Conservation (phyloP, 331 rosid genomes). For the Pyracantha coccinea region DNA sequence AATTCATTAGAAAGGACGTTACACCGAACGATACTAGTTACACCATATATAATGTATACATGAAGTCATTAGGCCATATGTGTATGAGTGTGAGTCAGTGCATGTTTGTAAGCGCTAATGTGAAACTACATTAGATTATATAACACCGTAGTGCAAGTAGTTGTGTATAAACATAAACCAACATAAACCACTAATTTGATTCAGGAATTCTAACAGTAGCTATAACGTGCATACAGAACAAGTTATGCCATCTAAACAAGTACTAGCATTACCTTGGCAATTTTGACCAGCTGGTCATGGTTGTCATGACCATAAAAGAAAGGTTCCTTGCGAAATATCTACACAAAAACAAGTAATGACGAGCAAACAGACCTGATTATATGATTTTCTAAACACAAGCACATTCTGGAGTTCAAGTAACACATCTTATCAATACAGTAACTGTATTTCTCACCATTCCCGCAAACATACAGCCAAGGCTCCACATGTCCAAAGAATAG, state of each 20-base stretch:
- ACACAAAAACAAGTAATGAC: conserved; percentile 17
- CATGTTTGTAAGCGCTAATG: background rate
- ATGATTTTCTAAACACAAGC: background rate
- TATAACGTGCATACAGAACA: background rate
- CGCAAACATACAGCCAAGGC: conserved; percentile 99
- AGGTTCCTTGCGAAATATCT: conserved; percentile 93
- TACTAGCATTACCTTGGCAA: conserved; percentile 60
- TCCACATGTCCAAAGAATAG: conserved; percentile 94
- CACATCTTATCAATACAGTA: background rate
- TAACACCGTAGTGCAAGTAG: too few species aligned
- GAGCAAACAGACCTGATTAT: conserved; percentile 14
- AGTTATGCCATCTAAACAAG: conserved; percentile 4
- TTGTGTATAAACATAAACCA: background rate
- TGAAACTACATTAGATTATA: background rate
- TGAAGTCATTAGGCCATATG: background rate
- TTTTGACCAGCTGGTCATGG: conserved; percentile 90
- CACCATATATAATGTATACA: background rate
- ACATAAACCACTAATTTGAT: background rate
- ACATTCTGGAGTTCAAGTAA: background rate
- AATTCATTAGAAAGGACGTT: background rate
- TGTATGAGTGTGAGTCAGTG: background rate
- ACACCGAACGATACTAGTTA: background rate
- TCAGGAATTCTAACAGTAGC: background rate
- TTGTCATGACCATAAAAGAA: conserved; percentile 97
- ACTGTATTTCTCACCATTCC: conserved; percentile 64